Base-by-base conservation (phyloP, 1,139 yeast species). In the Geotrichum candidum region DNA sequence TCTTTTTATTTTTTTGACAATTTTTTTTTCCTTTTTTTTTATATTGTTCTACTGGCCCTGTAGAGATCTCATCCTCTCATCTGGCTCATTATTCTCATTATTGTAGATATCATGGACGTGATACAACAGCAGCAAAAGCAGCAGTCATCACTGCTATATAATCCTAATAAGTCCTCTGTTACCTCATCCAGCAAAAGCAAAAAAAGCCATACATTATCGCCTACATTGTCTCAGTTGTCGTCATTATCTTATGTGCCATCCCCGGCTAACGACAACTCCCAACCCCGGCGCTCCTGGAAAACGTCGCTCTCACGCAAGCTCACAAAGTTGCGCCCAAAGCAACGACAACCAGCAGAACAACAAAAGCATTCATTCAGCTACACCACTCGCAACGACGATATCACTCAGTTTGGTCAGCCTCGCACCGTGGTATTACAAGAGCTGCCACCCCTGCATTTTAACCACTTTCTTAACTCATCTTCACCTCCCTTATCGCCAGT, bases 401-500 rank as follows among this genome's bases (percentile, higher is more conserved):
- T 18, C 29, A 55, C 57, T 6, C 29, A 15, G n/a, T 55, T 55
- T 18, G 57, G 57, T 5, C 52, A 51, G n/a, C 29, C 59, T 13
- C 22, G 54, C n/a, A 27, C 52, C 41, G 13, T 35, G 2, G 59
- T 51, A 1, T 51, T 56, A 11, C 54, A 56, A 10, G 59, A 54
- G 11, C 48, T 56, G 6, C 59, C 59, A 18, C 59, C 59, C 10
- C 29, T 56, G 27, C 54, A 56, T 15, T 46, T 45, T 22, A 15
- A 15, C 5, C 45, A 38, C n/a, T 38, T 38, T 38, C 45, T 38
- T n/a, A 11, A 38, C 27, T 56, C 10, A 51, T 51, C 23, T 25
- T 25, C 27, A 31, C 54, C 13, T 9, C 54, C 27, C 50, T 56
- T 29, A 51, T 27, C 38, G 27, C 18, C 18, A 38, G 45, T 13